phyloP scores from a whole-genome alignment of 441 rosid species.

The Manihot esculenta region DNA sequence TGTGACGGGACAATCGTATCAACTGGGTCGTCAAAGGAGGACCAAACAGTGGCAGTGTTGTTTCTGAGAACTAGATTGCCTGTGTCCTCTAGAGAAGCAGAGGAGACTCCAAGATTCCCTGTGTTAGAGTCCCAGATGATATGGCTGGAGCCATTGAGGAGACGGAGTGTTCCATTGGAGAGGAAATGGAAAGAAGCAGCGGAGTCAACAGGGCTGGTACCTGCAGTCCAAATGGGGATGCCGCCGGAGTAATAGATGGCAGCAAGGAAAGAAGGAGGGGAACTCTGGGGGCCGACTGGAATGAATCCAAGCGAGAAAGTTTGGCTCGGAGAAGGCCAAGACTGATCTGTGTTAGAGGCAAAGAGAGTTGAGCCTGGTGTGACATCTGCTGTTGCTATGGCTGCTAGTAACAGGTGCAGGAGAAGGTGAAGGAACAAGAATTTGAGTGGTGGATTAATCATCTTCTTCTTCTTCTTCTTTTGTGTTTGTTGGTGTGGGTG shows the following conservation, averaged over 20 bases:
- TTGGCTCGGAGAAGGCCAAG: not conserved
- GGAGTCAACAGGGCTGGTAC: constrained; percentile 15
- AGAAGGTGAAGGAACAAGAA: not conserved
- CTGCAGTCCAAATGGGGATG: constrained; percentile 20
- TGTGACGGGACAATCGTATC: constrained; percentile 15
- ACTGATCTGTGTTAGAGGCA: constrained; percentile 1
- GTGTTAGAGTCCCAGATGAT: constrained; percentile 13
- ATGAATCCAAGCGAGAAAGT: constrained; percentile 17
- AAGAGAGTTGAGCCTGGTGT: constrained; percentile 11
- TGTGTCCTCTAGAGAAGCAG: constrained; percentile 8
- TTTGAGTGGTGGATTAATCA: not conserved
- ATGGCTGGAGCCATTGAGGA: constrained; percentile 9
- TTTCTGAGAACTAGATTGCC: constrained; percentile 16
- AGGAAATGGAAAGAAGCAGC: constrained; percentile 12
- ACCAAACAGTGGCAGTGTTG: constrained; percentile 13
- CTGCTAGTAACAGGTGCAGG: not conserved
- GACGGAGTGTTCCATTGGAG: constrained; percentile 10
- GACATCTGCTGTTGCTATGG: not conserved
- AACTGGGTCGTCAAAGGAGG: constrained; percentile 13
- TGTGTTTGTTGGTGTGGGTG: not conserved
- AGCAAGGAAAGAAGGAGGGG: constrained; percentile 14
- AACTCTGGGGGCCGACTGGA: constrained; percentile 9
- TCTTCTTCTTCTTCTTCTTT: not conserved
- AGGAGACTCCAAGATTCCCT: constrained; percentile 9
- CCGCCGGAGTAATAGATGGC: constrained; percentile 16